Percentiles rank a stretch among this genome's conserved stretches.
These are phyloP conservation scores for Hamamelis virginiana DNA, from an alignment of 164 flowering plant genomes.

Conservation along the genomic window DNA sequence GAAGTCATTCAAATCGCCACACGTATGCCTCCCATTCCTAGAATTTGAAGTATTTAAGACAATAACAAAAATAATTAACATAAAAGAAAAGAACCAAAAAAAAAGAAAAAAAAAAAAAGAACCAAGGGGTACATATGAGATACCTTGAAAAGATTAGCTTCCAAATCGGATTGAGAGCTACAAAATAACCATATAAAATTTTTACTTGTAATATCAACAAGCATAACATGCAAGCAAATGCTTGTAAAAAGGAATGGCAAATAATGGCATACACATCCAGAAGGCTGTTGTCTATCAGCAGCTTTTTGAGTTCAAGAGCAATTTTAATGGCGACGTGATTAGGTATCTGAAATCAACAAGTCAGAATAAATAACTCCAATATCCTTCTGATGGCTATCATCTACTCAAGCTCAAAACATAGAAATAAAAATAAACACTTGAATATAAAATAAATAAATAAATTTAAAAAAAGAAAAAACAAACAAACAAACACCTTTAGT, in stretches of 20 bases:
- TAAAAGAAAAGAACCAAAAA: background rate
- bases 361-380: background rate
- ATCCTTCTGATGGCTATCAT: background rate
- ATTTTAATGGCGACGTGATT: constrained; percentile 96
- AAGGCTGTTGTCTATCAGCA: constrained; percentile 93
- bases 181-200: constrained; percentile 10
- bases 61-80: no score
- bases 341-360: constrained; percentile 69
- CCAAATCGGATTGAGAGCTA: constrained; percentile 95
- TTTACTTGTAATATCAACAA: constrained; percentile 1
- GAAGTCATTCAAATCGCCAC: no score
- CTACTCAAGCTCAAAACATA: background rate
- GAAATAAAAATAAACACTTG: background rate
- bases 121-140: constrained; percentile 4
- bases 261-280: constrained; percentile 76
- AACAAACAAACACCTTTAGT: background rate
- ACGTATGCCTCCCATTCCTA: no score
- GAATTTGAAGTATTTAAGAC: no score
- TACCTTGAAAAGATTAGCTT: constrained; percentile 94
- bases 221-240: background rate
- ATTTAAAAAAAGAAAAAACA: no score
- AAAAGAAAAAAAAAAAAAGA: background rate
- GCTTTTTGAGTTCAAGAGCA: constrained; percentile 92
- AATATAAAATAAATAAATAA: no score
- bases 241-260: constrained; percentile 3